Conservation (phyloP, 2,329 filamentous ascomycete genomes). For the Aschersonia sp. region DNA sequence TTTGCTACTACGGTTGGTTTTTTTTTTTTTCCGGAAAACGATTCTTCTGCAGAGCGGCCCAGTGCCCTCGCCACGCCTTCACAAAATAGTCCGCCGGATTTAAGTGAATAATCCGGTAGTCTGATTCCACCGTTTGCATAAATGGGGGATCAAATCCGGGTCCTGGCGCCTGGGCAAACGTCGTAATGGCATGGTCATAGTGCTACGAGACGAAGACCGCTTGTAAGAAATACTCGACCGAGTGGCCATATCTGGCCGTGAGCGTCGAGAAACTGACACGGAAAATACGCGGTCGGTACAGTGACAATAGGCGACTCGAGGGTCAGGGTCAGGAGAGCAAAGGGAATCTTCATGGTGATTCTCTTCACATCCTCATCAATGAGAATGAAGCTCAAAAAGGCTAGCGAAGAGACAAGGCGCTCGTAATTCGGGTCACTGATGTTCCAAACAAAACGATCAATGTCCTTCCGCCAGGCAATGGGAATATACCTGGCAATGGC, state of each 20-base stretch:
- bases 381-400: not conserved
- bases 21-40: too few species aligned
- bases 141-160: too few species aligned
- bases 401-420: not conserved
- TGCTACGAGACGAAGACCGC: not conserved
- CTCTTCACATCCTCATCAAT: not conserved
- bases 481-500: not conserved
- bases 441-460: not conserved
- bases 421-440: not conserved
- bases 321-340: not conserved
- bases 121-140: too few species aligned
- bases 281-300: not conserved
- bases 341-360: not conserved
- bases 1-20: too few species aligned
- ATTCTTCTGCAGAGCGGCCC: too few species aligned
- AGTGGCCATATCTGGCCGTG: not conserved
- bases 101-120: too few species aligned
- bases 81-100: too few species aligned
- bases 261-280: slow-evolving; percentile 5
- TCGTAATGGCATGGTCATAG: not conserved
- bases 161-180: too few species aligned
- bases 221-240: not conserved
- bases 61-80: too few species aligned
- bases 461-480: not conserved
- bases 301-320: not conserved